Evolutionary conservation across 805 yeast genomes (phyloP), one percentile per base, ranked within the genome.

Genomic region (Yarrowia deformans): DNA sequence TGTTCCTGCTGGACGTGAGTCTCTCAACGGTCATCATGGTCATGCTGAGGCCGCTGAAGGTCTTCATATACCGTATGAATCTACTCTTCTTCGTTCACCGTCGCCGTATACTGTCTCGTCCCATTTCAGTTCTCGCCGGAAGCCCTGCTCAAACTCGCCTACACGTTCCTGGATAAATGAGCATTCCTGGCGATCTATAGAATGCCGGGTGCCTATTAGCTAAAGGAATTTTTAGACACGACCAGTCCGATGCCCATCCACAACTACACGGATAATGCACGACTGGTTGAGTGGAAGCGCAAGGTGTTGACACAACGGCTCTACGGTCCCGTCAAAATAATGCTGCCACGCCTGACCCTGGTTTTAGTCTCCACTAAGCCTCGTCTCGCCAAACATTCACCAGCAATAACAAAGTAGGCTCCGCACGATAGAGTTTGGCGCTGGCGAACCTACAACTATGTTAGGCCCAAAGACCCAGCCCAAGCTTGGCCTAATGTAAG

Each of bases 391-490:
- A 52, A 52, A 52, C 58, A 52, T 37, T 18, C 43, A 18, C 58
- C 58, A 52, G 58, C 58, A 52, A 52, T 37, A 52, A 52, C 58
- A 52, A 52, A 18, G 58, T 37, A 37, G 60, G 34, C 60, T 54
- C 34, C 18, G 3, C 45, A 54, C 60, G 60, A 54, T 54, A 54
- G 45, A 54, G 60, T 54, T 54, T 54, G 45, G 32, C 43, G 18
- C 54, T 32, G 4, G 52, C 52, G 34, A 54, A 54, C 60, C 60
- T 54, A 54, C 58, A 13, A 32, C 42, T 37, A 10, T 13, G 43
- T 39, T 54, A 54, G 60, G 60, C 29, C 42, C 45, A 39, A 18
- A 37, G 58, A 18, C 32, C 58, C 58, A 54, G 60, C 45, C 60
- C 60, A 54, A 39, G 14, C 6, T 8, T 8, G 32, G 45, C 12